phyloP scores from a whole-genome alignment of 2,329 filamentous ascomycete genomes.

The Penicillium fuscoglaucum region DNA sequence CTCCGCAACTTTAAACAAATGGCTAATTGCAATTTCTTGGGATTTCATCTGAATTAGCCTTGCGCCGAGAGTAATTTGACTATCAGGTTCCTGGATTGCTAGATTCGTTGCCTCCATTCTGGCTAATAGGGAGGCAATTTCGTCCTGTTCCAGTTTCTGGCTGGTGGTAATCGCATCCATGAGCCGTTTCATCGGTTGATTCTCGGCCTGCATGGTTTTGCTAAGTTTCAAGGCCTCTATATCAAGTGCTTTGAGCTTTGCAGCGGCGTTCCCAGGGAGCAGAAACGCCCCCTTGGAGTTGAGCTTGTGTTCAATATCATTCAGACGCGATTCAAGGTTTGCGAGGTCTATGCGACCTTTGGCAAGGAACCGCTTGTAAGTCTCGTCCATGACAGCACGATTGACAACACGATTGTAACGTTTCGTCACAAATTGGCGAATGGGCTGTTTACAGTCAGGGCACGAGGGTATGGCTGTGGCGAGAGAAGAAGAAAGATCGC shows the following conservation, averaged over 20 bases:
- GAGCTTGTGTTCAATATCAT: conserved; percentile 2
- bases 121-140: conserved; percentile 1
- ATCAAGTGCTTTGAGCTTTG: neutral
- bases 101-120: conserved; percentile 3
- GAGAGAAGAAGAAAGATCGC: conserved; percentile 12
- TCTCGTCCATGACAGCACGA: conserved; percentile 16
- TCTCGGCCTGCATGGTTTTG: conserved; percentile 3
- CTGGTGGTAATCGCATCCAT: conserved; percentile 7
- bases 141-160: neutral
- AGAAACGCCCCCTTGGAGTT: neutral
- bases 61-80: conserved; percentile 11
- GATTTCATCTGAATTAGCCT: neutral
- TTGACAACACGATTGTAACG: conserved; percentile 18
- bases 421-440: conserved; percentile 18
- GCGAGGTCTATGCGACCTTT: conserved; percentile 10
- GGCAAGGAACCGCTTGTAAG: conserved; percentile 9
- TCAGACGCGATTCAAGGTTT: conserved; percentile 7
- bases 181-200: conserved; percentile 14
- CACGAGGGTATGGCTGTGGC: conserved; percentile 7
- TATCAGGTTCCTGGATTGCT: neutral
- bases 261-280: too few species aligned
- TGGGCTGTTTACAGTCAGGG: conserved; percentile 14
- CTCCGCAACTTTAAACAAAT: too few species aligned
- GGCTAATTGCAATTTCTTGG: too few species aligned
- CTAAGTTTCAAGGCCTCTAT: neutral